Percentiles rank a stretch among this genome's conserved stretches.
Evolutionary conservation across 176 grass and related monocot genomes (phyloP).

Genomic region (Urochloa ruziziensis): DNA sequence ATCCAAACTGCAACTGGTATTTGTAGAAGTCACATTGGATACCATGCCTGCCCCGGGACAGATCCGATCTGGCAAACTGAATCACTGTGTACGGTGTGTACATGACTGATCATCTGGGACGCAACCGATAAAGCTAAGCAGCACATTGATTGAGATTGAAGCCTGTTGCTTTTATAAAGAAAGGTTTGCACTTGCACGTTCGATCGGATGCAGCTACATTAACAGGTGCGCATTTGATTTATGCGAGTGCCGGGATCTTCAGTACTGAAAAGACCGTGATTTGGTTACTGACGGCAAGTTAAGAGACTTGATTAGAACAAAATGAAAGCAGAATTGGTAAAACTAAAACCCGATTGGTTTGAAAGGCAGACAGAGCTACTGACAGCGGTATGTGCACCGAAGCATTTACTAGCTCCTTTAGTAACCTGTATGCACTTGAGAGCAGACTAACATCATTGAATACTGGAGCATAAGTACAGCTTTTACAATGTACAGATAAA

Average conservation of each 20-base stretch:
- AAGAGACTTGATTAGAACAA: background rate
- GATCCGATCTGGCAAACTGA: background rate
- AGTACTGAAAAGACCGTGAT: background rate
- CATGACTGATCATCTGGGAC: background rate
- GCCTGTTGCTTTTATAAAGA: background rate
- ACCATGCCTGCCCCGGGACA: background rate
- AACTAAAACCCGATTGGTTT: background rate
- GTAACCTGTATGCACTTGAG: background rate
- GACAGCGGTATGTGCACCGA: background rate
- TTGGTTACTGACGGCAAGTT: background rate
- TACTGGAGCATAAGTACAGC: constrained; percentile 17
- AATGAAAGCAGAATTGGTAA: background rate
- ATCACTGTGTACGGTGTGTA: background rate
- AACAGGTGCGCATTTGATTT: background rate
- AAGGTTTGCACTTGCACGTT: background rate
- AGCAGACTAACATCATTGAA: background rate
- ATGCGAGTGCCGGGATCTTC: background rate
- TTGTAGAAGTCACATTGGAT: background rate
- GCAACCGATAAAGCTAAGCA: background rate
- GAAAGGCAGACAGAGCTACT: background rate
- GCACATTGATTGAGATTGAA: background rate
- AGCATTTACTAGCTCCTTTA: background rate
- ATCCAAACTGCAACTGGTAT: background rate
- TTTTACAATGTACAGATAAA: constrained; percentile 32
- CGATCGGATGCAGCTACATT: background rate